Evolutionary conservation across 192 early-diverging fungal species (phyloP).

Genomic region (Gryganskiella cystojenkinii): DNA sequence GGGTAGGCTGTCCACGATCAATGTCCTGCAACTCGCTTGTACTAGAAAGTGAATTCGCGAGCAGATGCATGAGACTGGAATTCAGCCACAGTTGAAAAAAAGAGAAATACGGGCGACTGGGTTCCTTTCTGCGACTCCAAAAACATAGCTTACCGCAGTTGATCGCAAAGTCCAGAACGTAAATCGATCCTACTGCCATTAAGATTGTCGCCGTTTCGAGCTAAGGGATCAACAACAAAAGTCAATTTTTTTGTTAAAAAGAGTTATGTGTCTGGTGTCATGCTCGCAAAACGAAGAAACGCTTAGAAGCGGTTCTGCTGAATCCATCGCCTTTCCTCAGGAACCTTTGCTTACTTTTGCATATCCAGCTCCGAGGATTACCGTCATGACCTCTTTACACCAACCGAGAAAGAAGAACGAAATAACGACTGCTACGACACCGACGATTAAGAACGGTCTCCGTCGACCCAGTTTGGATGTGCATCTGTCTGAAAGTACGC

Average conservation of each 20-base stretch:
- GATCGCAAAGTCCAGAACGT: conserved; percentile 92
- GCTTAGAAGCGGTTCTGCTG: too few species aligned
- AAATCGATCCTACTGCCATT: conserved; percentile 85
- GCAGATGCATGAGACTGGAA: neutral
- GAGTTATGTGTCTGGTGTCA: too few species aligned
- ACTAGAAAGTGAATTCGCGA: conserved; percentile 54
- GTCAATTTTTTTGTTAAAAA: neutral
- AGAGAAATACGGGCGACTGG: neutral
- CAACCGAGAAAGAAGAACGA: conserved; percentile 81
- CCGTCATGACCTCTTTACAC: conserved; percentile 75
- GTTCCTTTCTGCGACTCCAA: neutral
- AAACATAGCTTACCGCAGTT: conserved; percentile 69
- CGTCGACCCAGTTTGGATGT: conserved; percentile 79
- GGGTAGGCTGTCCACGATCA: conserved; percentile 88
- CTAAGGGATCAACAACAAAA: conserved; percentile 5
- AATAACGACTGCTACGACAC: conserved; percentile 70
- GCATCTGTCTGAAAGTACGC: conserved; percentile 84
- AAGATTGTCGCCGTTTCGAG: conserved; percentile 57
- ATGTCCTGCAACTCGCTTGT: conserved; percentile 85
- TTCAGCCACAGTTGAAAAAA: neutral
- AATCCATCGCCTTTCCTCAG: too few species aligned
- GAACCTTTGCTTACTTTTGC: conserved; percentile 39
- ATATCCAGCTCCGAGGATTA: conserved; percentile 39
- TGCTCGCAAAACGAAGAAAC: too few species aligned
- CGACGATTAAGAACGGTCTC: conserved; percentile 86